phyloP scores from a whole-genome alignment of 371 early-diverging fungal species.

The Encephalitozoon intestinalis region DNA sequence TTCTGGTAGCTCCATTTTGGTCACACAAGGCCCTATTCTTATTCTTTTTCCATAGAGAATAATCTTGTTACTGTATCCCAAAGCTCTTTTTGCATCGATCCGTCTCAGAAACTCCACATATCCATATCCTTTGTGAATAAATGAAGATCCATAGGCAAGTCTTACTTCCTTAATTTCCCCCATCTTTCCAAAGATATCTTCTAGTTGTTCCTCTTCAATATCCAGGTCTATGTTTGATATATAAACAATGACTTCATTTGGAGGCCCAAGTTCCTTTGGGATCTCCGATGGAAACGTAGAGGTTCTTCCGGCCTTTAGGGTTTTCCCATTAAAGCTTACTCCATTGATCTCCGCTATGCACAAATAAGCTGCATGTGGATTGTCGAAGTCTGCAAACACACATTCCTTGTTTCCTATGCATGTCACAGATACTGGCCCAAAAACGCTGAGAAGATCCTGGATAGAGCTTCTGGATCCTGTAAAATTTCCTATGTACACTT shows the following conservation, averaged over 20 bases:
- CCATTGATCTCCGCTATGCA: constrained; percentile 4
- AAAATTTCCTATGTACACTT: constrained; percentile 25
- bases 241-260: constrained; percentile 7
- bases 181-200: neutral
- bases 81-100: neutral
- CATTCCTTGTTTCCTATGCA: neutral
- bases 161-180: neutral
- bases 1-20: constrained; percentile 7
- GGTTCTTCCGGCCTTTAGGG: constrained; percentile 13
- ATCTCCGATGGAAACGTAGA: constrained; percentile 10
- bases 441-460: neutral
- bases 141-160: neutral
- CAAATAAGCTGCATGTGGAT: constrained; percentile 25
- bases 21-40: constrained; percentile 1
- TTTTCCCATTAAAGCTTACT: neutral
- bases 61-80: neutral
- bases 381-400: constrained; percentile 34
- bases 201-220: neutral
- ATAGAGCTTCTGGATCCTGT: neutral
- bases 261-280: neutral
- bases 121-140: constrained; percentile 8
- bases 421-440: neutral
- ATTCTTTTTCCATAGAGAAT: neutral
- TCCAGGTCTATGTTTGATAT: constrained; percentile 8
- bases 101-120: neutral